These are phyloP conservation scores for Pelargonium myrrhifolium DNA, from an alignment of 441 rosid species.

Conservation along the genomic window DNA sequence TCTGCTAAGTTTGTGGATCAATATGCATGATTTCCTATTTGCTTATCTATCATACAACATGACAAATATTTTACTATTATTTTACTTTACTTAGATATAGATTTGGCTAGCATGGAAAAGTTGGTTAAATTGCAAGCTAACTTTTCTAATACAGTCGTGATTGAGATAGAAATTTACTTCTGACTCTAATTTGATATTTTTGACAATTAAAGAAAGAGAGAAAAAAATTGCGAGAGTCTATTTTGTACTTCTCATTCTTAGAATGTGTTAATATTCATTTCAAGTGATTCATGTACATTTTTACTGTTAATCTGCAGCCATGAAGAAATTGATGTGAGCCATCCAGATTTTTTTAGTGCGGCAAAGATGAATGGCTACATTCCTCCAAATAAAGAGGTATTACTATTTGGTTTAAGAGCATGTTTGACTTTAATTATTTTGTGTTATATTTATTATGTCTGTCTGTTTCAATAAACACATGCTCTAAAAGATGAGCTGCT, in stretches of 20 bases:
- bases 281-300: background rate
- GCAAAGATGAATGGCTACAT: slow-evolving; percentile 86
- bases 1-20: background rate
- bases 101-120: background rate
- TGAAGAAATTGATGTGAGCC: slow-evolving; percentile 93
- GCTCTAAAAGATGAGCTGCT: slow-evolving; percentile 14
- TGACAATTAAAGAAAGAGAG: background rate
- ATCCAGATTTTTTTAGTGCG: slow-evolving; percentile 81
- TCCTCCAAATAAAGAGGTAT: slow-evolving; percentile 89
- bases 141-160: background rate
- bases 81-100: too few species aligned
- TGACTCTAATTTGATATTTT: background rate
- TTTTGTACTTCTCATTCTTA: slow-evolving; percentile 6
- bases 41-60: background rate
- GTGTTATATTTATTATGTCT: slow-evolving; percentile 1
- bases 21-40: background rate
- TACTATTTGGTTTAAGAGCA: slow-evolving; percentile 2
- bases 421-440: slow-evolving; percentile 12
- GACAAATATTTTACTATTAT: background rate
- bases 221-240: background rate
- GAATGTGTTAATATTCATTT: background rate
- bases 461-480: background rate
- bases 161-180: background rate
- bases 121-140: background rate
- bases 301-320: slow-evolving; percentile 48